phyloP scores from a whole-genome alignment of 2,329 filamentous ascomycete genomes.

The Colletotrichum gigasporum region DNA sequence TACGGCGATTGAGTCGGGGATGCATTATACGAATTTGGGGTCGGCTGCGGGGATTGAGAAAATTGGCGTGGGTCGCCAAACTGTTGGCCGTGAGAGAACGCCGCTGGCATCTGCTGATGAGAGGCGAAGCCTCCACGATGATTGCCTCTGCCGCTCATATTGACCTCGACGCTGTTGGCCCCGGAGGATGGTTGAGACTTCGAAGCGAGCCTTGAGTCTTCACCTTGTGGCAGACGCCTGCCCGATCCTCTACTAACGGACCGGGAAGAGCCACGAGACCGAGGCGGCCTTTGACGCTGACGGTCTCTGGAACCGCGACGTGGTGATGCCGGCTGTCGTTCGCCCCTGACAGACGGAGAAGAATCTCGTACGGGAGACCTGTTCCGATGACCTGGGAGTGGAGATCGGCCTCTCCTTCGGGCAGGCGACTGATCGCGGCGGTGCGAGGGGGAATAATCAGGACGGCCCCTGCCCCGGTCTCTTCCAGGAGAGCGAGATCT shows the following conservation, averaged over 20 bases:
- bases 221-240: constrained; percentile 13
- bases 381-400: constrained; percentile 13
- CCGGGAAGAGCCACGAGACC: constrained; percentile 22
- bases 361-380: constrained; percentile 11
- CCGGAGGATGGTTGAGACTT: constrained; percentile 40
- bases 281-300: constrained; percentile 2
- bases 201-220: constrained; percentile 14
- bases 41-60: constrained; percentile 67
- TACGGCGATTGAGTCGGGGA: constrained; percentile 74
- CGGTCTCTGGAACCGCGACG: constrained; percentile 23
- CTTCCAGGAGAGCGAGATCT: constrained; percentile 29
- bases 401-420: constrained; percentile 24
- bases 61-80: constrained; percentile 53
- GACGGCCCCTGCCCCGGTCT: constrained; percentile 10
- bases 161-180: constrained; percentile 46
- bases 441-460: constrained; percentile 12
- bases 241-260: constrained; percentile 32
- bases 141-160: constrained; percentile 44
- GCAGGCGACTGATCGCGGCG: constrained; percentile 20
- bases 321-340: constrained; percentile 18
- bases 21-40: constrained; percentile 59
- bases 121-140: constrained; percentile 41
- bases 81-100: constrained; percentile 44
- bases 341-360: constrained; percentile 9
- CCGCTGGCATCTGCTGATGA: constrained; percentile 46